Conservation (phyloP, 768 basidiomycete species). For the Auricularia auricula-judae region DNA sequence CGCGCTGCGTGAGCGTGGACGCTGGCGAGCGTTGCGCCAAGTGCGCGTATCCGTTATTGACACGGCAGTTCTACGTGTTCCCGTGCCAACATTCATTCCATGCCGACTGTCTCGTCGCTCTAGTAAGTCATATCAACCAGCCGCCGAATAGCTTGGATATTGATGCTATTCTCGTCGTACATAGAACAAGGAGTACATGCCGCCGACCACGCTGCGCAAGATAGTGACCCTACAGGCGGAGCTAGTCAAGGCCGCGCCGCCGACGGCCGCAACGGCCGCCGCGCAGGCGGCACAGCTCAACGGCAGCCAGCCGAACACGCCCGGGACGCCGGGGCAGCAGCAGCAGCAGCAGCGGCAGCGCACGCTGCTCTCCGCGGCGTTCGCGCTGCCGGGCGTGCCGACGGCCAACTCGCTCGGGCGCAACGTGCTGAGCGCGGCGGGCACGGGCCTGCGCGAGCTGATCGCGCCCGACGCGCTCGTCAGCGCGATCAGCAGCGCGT, state of each 20-base stretch:
- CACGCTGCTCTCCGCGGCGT: constrained; percentile 66
- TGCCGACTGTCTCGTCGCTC: constrained; percentile 88
- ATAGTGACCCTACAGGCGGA: constrained; percentile 81
- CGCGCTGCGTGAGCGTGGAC: constrained; percentile 87
- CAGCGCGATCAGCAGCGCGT: constrained; percentile 48
- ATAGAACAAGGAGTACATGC: constrained; percentile 87
- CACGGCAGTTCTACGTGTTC: constrained; percentile 95
- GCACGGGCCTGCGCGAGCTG: constrained; percentile 81
- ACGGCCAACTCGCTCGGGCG: constrained; percentile 55
- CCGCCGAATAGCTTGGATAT: background rate
- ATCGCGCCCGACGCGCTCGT: constrained; percentile 92
- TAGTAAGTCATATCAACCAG: constrained; percentile 43
- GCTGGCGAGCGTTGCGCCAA: constrained; percentile 75
- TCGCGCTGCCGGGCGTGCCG: constrained; percentile 39
- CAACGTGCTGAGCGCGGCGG: constrained; percentile 68
- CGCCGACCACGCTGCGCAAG: constrained; percentile 68
- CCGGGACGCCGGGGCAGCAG: constrained; percentile 16
- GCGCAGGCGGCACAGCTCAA: constrained; percentile 21
- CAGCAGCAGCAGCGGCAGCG: constrained; percentile 46
- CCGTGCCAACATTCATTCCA: constrained; percentile 98
- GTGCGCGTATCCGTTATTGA: constrained; percentile 66
- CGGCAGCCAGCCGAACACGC: constrained; percentile 19
- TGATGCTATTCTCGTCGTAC: background rate
- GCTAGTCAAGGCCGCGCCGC: constrained; percentile 48
- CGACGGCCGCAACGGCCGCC: constrained; percentile 14